These are phyloP conservation scores for Leccinellum rugosiceps DNA, from an alignment of 768 basidiomycete genomes.

Conservation along the genomic window DNA sequence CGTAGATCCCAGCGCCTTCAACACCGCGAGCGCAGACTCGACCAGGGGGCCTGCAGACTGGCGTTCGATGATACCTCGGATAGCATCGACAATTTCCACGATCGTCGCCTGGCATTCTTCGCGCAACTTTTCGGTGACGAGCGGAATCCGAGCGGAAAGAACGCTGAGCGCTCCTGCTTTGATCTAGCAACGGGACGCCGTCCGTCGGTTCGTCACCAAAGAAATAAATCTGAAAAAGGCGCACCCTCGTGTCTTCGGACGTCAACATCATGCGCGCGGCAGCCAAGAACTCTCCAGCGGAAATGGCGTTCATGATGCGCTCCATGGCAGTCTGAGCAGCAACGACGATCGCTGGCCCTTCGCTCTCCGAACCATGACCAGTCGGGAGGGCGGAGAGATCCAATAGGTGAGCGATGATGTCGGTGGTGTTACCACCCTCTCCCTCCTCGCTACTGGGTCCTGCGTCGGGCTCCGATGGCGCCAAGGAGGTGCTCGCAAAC, in stretches of 20 bases:
- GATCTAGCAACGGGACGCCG: slow-evolving; percentile 39
- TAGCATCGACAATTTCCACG: slow-evolving; percentile 47
- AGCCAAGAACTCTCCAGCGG: slow-evolving; percentile 65
- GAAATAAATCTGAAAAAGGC: slow-evolving; percentile 13
- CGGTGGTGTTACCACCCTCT: slow-evolving; percentile 33
- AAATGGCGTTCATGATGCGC: slow-evolving; percentile 58
- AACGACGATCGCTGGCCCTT: slow-evolving; percentile 42
- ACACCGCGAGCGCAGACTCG: slow-evolving; percentile 51
- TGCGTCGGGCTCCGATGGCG: slow-evolving; percentile 26
- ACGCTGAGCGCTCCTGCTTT: slow-evolving; percentile 68
- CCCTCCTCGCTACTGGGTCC: slow-evolving; percentile 2
- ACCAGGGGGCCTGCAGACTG: slow-evolving; percentile 40
- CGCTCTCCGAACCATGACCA: slow-evolving; percentile 31
- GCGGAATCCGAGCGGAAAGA: slow-evolving; percentile 60
- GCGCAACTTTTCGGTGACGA: slow-evolving; percentile 56
- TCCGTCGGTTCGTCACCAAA: not conserved
- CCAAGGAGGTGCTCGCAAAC: slow-evolving; percentile 57
- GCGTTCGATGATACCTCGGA: slow-evolving; percentile 46
- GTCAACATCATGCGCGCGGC: slow-evolving; percentile 55
- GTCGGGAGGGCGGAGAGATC: slow-evolving; percentile 40
- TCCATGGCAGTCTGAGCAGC: slow-evolving; percentile 51
- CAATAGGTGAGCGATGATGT: slow-evolving; percentile 49
- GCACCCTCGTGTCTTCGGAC: slow-evolving; percentile 51
- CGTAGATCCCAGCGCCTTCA: slow-evolving; percentile 58
- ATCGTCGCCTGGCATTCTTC: slow-evolving; percentile 47